Evolutionary conservation across 2,329 filamentous ascomycete species (phyloP), one percentile per base, ranked within the genome.

Genomic region (Sporothrix globosa): DNA sequence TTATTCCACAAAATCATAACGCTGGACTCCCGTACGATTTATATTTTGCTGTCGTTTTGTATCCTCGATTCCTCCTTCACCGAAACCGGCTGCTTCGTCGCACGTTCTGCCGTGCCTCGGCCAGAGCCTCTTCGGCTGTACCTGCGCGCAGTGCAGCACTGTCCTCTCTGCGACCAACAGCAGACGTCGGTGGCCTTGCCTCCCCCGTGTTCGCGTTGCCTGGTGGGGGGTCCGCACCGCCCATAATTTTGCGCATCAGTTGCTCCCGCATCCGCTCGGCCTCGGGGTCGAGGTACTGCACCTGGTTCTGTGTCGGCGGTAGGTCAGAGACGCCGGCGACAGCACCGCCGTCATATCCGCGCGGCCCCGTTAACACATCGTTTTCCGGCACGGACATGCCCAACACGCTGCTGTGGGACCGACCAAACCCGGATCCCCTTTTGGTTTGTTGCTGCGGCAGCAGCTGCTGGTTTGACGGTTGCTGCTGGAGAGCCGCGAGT

Each of bases 261-360:
- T 79, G 77, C 41, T 79, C 81, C 75, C 82, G 83, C 67, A 79
- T 79, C 71, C 79, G 77, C 72, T 81, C 78, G 2, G 84, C 85
- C 21, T 85, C 82, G 0, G 84, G 82, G 70, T 87, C 84, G 4
- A 82, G 80, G 70, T 88, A 88, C 71, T 82, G 82, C 3, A 88
- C 78, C 76, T 88, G 86, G 9, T 86, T 87, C 2, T 82, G 78
- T 0, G 82, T 80, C 7, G 82, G 84, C 7, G 77, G 73, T 14
- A 34, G 70, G 19, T 41, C 70, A 17, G 41, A 75, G 39, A 69
- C 71, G 27, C 73, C 72, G 21, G 68, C 72, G 34, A 34, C 70
- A 82, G 83, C 9, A 76, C 72, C 17, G 21, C 70, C 70, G 17
- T 69, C 72, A 30, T 27, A 69, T 9, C 77, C 77, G n/a, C 76